phyloP scores from a whole-genome alignment of 805 yeast species.

The Starmerella stigmatis region DNA sequence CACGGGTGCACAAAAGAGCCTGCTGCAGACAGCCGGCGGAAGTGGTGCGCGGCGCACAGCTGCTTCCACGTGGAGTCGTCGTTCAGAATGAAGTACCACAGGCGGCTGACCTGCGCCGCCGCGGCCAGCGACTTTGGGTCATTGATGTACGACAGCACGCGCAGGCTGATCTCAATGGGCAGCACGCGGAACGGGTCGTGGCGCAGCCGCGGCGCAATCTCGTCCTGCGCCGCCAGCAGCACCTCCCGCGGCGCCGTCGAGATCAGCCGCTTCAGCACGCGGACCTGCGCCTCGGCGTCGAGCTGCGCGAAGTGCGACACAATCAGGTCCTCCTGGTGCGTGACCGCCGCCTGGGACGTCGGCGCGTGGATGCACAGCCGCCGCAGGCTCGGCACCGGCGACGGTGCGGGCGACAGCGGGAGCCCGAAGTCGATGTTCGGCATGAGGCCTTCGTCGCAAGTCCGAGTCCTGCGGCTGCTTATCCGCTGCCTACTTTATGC shows the following conservation, averaged over 20 bases:
- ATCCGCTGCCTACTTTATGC: slow-evolving; percentile 3
- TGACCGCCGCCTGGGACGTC: background rate
- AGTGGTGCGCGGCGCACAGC: slow-evolving; percentile 32
- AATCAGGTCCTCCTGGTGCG: slow-evolving; percentile 10
- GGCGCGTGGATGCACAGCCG: slow-evolving; percentile 9
- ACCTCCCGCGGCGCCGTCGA: slow-evolving; percentile 25
- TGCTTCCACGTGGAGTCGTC: slow-evolving; percentile 38
- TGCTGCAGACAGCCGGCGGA: slow-evolving; percentile 32
- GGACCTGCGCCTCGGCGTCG: slow-evolving; percentile 16
- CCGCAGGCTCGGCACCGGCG: slow-evolving; percentile 25
- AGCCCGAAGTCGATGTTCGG: slow-evolving; percentile 7
- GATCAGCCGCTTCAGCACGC: slow-evolving; percentile 24
- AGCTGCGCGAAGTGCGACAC: slow-evolving; percentile 21
- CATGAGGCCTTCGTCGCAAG: background rate
- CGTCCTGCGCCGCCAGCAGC: slow-evolving; percentile 25
- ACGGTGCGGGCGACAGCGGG: slow-evolving; percentile 28
- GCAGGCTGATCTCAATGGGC: slow-evolving; percentile 74
- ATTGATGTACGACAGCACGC: slow-evolving; percentile 73
- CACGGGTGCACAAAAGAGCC: slow-evolving; percentile 25
- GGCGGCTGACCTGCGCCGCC: slow-evolving; percentile 82
- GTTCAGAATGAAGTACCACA: slow-evolving; percentile 47
- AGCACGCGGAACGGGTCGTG: slow-evolving; percentile 39
- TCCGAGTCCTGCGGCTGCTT: background rate
- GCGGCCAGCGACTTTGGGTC: slow-evolving; percentile 75
- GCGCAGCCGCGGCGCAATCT: slow-evolving; percentile 32